Evolutionary conservation across 805 yeast species (phyloP), one percentile per base, ranked within the genome.

Genomic region (Sugiyamaella chiloensis): DNA sequence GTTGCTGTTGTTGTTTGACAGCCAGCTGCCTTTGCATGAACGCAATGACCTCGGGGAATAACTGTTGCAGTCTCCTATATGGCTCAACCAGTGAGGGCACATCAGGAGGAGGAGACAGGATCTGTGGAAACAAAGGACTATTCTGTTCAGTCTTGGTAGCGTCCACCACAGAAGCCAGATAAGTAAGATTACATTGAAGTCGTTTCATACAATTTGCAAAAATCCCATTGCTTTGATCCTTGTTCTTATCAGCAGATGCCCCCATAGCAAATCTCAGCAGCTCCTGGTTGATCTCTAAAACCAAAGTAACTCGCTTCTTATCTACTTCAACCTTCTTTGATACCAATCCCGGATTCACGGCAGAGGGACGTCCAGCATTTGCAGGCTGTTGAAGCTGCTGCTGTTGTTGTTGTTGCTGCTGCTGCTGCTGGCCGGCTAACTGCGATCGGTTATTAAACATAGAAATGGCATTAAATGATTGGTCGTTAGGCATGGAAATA

Each of bases 151-250:
- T 30, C 44, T 57, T 58, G 12, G 55, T 48, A 23, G 53, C 49
- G 41, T 64, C 68, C 6, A 58, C 60, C 24, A 60, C 44, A 16
- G 64, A 52, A 7, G 65, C 64, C 48, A 68, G 58, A 45, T 64
- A 67, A 16, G 62, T 56, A 32, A 68, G 50, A 45, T 68, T 68
- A 37, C 62, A 51, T 39, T 68, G 69, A 8, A 68, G 42, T 3
- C 72, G 58, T 31, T 54, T 56, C 61, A 69, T 54, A 40, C 69
- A 59, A 41, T 57, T 47, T 4, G 48, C 36, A 46, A 47, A 61
- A 7, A 48, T 42, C 5, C 58, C 50, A 26, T 54, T 52, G 2
- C 52, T 52, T 24, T 50, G 39, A 36, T 50, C 58, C 16, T 47
- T 41, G 41, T 50, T 41, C 19, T 47, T 48, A 20, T 52, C 48